Conservation (phyloP, 768 basidiomycete genomes). For the Suillus occidentalis region DNA sequence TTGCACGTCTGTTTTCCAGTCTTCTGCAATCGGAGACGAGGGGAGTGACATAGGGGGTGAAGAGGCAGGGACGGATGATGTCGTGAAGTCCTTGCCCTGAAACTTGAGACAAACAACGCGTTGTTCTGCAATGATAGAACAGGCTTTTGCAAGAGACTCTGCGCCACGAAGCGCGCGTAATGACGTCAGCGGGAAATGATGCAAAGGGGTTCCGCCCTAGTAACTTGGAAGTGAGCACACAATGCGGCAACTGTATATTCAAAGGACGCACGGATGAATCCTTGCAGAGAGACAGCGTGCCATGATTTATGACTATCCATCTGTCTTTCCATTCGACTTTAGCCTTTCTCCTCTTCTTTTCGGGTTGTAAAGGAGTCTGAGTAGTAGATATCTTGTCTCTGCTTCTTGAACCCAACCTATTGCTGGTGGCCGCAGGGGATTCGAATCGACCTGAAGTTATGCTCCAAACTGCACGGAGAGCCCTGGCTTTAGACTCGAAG, state of each 20-base stretch:
- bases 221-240: constrained; percentile 1
- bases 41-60: constrained; percentile 20
- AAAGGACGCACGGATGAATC: constrained; percentile 46
- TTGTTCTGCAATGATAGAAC: constrained; percentile 21
- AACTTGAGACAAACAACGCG: constrained; percentile 46
- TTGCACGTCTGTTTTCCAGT: constrained; percentile 8
- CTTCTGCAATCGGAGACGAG: constrained; percentile 25
- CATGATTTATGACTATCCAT: constrained; percentile 63
- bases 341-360: constrained; percentile 28
- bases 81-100: constrained; percentile 8
- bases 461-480: constrained; percentile 46
- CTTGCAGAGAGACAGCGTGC: constrained; percentile 53
- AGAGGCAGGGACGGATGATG: constrained; percentile 12
- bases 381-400: constrained; percentile 14
- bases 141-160: constrained; percentile 40
- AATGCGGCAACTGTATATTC: not conserved
- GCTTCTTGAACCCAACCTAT: constrained; percentile 6
- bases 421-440: constrained; percentile 9
- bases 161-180: constrained; percentile 45
- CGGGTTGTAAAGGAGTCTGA: constrained; percentile 12
- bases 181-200: constrained; percentile 39
- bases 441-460: constrained; percentile 29
- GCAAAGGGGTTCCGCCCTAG: constrained; percentile 41
- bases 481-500: constrained; percentile 54
- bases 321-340: constrained; percentile 62